Base-by-base conservation (phyloP, 2,329 filamentous ascomycete species). In the Xylariaceae sp. region DNA sequence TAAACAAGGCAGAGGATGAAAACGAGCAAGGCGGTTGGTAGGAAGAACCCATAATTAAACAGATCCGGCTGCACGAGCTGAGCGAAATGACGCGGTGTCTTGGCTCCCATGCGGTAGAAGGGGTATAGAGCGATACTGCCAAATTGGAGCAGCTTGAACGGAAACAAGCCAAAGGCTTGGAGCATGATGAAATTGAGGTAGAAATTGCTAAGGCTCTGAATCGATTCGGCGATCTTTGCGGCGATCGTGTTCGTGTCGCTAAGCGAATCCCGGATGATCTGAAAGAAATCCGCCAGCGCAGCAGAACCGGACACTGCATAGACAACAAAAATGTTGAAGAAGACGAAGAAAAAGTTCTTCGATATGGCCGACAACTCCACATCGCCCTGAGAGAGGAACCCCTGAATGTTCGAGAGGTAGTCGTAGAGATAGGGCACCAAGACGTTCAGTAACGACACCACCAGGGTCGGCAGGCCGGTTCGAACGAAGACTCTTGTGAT, bases 271-370 rank as follows among this genome's bases (percentile, higher is more conserved):
- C 78, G 78, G 32, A 97, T 71, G 36, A 84, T 75, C 23, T 71
- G 70, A 63, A 80, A 80, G 56, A 95, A 85, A 38, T 82, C 78
- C 27, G 83, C 79, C 64, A 85, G 49, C 13, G 56, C 56, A 2
- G 79, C 87, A 4, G 88, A 88, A 38, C 85, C 85, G 31, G 94
- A 85, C 17, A 92, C 75, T 1, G 90, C 94, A 60, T 97, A 96
- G 31, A 97, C 78, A 35, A 97, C 76, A 65, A 98, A 98, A 41
- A 97, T 87, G 65, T 98, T 98, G 76, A 98, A 97, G 64, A 98
- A 98, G 8, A 85, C 89, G 60, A 98, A 98, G 72, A 97, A 95
- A 67, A 97, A 98, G 63, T 97, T 98, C 68, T 98, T 98, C 38
- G 88, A 95, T 50, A 98, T 90, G 31, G 94, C 74, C 0, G 92